Evolutionary conservation across 345 rosid genomes (phyloP).

Genomic region (Stellera chamaejasme): DNA sequence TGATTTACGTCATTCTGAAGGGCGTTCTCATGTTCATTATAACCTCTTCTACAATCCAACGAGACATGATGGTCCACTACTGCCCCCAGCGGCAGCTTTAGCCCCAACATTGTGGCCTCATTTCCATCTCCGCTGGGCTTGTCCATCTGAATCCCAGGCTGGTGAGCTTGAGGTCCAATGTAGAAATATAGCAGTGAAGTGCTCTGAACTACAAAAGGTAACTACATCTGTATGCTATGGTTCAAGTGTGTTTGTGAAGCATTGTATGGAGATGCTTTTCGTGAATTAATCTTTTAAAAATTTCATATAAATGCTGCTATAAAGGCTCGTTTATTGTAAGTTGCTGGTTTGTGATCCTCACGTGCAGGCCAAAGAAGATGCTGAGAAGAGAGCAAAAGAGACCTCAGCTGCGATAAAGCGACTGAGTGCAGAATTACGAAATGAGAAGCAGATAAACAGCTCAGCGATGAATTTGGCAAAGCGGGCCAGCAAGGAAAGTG

Average conservation of each 20-base stretch:
- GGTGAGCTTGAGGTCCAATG: slow-evolving; percentile 67
- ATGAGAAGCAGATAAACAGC: slow-evolving; percentile 55
- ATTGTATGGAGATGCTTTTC: not conserved
- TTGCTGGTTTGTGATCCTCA: not conserved
- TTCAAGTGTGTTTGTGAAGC: not conserved
- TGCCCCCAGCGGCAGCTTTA: slow-evolving; percentile 96
- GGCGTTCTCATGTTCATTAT: slow-evolving; percentile 62
- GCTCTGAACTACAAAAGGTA: slow-evolving; percentile 74
- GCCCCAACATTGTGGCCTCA: slow-evolving; percentile 98
- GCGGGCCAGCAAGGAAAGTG: slow-evolving; percentile 57
- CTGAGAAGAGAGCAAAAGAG: slow-evolving; percentile 60
- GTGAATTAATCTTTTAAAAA: not conserved
- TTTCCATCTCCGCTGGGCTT: slow-evolving; percentile 98
- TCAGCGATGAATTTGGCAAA: slow-evolving; percentile 59
- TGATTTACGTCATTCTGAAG: slow-evolving; percentile 55
- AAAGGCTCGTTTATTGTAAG: not conserved
- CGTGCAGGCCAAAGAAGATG: slow-evolving; percentile 67
- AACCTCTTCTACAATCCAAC: slow-evolving; percentile 70
- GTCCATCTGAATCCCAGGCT: slow-evolving; percentile 71
- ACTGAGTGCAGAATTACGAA: slow-evolving; percentile 43
- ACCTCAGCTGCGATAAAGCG: slow-evolving; percentile 37
- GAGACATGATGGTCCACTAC: slow-evolving; percentile 45
- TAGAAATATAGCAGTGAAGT: slow-evolving; percentile 49
- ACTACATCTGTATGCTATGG: not conserved
- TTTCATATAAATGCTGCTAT: no score